Conservation (phyloP, 148 eudicot genomes). For the Chenopodium formosanum region DNA sequence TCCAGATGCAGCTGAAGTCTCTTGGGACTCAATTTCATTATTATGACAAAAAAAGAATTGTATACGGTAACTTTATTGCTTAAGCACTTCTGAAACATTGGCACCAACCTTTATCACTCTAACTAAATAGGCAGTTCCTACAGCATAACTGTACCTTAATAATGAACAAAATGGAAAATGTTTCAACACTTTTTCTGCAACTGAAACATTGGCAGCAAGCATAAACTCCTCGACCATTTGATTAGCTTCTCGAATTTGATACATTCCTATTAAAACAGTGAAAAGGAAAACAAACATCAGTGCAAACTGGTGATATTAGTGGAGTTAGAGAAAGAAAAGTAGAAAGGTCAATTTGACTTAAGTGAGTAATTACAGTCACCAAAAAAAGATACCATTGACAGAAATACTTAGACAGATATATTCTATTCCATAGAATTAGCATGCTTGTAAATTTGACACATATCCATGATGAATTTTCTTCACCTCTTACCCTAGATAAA, state of each 20-base stretch:
- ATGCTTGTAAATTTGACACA: not conserved
- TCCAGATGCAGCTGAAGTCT: conserved; percentile 2
- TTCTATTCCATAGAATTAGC: not conserved
- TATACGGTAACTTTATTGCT: too few species aligned
- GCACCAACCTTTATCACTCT: not conserved
- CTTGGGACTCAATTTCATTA: not conserved
- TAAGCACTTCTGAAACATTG: not conserved
- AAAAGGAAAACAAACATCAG: not conserved
- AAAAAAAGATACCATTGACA: not conserved
- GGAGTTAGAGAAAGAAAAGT: not conserved
- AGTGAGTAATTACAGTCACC: not conserved
- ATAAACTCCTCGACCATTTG: conserved; percentile 99
- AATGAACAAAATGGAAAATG: conserved; percentile 74
- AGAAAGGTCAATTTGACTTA: not conserved
- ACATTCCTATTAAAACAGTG: conserved; percentile 67
- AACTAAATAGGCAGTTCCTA: not conserved
- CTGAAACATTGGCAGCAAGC: conserved; percentile 99
- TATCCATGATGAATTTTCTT: not conserved
- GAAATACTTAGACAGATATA: not conserved
- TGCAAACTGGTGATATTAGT: not conserved
- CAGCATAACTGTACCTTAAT: conserved; percentile 50
- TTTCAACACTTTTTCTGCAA: conserved; percentile 78
- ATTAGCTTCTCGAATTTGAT: conserved; percentile 99
- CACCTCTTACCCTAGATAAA: not conserved
- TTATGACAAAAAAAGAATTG: too few species aligned